These are phyloP conservation scores for Tolypocladium paradoxum DNA, from an alignment of 2,329 filamentous ascomycete genomes.

Conservation along the genomic window DNA sequence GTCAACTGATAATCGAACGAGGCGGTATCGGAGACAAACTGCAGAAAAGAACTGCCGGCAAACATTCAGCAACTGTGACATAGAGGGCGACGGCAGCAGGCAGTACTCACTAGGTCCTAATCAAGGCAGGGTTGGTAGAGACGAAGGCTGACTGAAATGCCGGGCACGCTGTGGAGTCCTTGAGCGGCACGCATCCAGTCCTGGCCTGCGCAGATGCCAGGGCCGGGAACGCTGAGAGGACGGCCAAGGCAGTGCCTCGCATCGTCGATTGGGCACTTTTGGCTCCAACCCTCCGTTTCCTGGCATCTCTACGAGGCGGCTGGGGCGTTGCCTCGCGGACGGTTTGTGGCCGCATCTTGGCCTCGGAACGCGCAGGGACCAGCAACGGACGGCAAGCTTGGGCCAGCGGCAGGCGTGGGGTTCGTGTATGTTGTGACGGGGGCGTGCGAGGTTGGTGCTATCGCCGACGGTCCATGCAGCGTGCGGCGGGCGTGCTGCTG, in stretches of 20 bases:
- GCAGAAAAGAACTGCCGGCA: conserved; percentile 64
- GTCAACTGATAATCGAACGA: conserved; percentile 70
- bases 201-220: conserved; percentile 24
- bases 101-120: conserved; percentile 51
- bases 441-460: background rate
- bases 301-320: background rate
- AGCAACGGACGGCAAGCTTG: background rate
- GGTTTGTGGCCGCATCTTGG: background rate
- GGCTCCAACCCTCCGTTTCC: background rate
- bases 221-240: conserved; percentile 15
- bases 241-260: conserved; percentile 7
- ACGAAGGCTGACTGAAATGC: conserved; percentile 65
- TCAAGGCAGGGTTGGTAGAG: conserved; percentile 48
- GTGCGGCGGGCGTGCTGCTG: background rate
- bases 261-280: background rate
- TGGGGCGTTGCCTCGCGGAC: background rate
- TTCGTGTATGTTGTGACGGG: background rate
- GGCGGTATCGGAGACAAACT: conserved; percentile 62
- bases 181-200: conserved; percentile 51
- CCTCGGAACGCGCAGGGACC: background rate
- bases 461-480: conserved; percentile 2
- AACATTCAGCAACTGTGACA: background rate
- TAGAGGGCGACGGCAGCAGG: background rate
- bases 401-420: background rate
- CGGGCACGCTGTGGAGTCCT: conserved; percentile 58